A percentile compares a stretch with the other conserved stretches of the same genome.
These are phyloP conservation scores for Hypoxylon sp. DNA, from an alignment of 2,329 filamentous ascomycete genomes.

Conservation along the genomic window DNA sequence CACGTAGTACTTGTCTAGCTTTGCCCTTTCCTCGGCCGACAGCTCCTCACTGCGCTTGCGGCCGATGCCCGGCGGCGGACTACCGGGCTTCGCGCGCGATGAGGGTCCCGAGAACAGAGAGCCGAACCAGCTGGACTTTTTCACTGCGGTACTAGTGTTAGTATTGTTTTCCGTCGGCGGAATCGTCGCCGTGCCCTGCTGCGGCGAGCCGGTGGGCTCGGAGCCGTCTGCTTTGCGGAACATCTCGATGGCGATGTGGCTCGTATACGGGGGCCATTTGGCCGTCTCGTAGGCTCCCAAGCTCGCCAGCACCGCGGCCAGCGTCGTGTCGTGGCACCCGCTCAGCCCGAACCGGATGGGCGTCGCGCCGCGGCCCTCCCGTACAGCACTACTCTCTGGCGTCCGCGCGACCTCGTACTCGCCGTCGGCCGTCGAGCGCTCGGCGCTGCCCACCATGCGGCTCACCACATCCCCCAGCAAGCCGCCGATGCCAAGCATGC, in stretches of 20 bases:
- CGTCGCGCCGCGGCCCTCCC: slow-evolving; percentile 52
- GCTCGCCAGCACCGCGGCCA: slow-evolving; percentile 81
- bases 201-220: slow-evolving; percentile 11
- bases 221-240: slow-evolving; percentile 69
- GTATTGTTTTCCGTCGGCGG: slow-evolving; percentile 29
- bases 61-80: slow-evolving; percentile 63
- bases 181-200: slow-evolving; percentile 21
- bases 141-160: slow-evolving; percentile 4
- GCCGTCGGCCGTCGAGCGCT: slow-evolving; percentile 66
- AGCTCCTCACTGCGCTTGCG: slow-evolving; percentile 70
- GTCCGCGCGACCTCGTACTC: slow-evolving; percentile 60
- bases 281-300: slow-evolving; percentile 80
- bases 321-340: slow-evolving; percentile 93
- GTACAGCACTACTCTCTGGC: slow-evolving; percentile 47
- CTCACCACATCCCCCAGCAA: slow-evolving; percentile 86
- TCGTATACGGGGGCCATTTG: slow-evolving; percentile 93
- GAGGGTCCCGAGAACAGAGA: slow-evolving; percentile 50
- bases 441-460: slow-evolving; percentile 77
- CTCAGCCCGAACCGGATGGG: slow-evolving; percentile 80
- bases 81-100: slow-evolving; percentile 44
- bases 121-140: slow-evolving; percentile 50
- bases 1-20: slow-evolving; percentile 83
- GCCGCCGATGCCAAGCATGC: slow-evolving; percentile 86
- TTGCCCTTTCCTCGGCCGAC: slow-evolving; percentile 65
- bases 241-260: slow-evolving; percentile 89